Conservation (phyloP, 768 basidiomycete genomes). For the Tylopilus felleus region DNA sequence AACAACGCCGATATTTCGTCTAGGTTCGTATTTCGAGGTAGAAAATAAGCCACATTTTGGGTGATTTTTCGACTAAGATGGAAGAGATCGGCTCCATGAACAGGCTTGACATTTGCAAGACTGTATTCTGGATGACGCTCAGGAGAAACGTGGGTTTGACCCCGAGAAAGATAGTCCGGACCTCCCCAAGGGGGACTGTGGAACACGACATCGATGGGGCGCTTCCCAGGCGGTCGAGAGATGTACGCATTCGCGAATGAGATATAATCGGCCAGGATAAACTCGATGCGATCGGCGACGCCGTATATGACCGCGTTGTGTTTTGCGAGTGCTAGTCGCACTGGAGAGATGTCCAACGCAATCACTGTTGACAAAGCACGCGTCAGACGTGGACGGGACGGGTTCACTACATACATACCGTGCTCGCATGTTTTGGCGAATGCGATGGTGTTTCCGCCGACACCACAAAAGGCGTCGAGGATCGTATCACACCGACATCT, state of each 20-base stretch:
- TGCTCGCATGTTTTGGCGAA: constrained; percentile 95
- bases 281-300: constrained; percentile 93
- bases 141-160: not conserved
- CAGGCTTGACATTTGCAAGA: constrained; percentile 69
- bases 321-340: constrained; percentile 82
- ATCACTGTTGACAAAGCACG: constrained; percentile 60
- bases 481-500: constrained; percentile 82
- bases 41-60: constrained; percentile 81
- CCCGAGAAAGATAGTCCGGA: constrained; percentile 55
- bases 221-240: constrained; percentile 29
- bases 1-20: constrained; percentile 65
- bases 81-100: constrained; percentile 84
- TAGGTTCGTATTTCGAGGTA: constrained; percentile 78
- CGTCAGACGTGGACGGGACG: not conserved
- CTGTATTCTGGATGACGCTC: constrained; percentile 55
- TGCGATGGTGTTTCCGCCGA: constrained; percentile 96
- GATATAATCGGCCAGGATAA: constrained; percentile 83
- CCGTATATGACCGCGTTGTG: constrained; percentile 95
- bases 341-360: constrained; percentile 83
- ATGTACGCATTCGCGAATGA: constrained; percentile 64
- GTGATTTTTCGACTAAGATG: constrained; percentile 66
- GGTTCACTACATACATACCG: constrained; percentile 49
- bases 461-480: constrained; percentile 95
- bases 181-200: constrained; percentile 97
- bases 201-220: constrained; percentile 84